Conservation (phyloP, 768 basidiomycete species). For the Butyriboletus loyo region DNA sequence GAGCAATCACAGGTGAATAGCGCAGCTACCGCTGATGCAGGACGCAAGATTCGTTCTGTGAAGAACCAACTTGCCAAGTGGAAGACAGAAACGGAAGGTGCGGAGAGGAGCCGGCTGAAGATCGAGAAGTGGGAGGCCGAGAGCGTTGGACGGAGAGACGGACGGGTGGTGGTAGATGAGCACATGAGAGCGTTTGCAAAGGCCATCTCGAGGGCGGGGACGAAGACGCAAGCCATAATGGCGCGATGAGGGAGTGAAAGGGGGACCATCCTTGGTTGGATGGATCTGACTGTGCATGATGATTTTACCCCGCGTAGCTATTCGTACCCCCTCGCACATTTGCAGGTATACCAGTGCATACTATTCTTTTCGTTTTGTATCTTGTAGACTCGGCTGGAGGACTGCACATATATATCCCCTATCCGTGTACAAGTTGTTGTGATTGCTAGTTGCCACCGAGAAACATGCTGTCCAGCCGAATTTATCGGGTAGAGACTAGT, state of each 20-base stretch:
- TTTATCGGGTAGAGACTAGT: too few relatives aligned
- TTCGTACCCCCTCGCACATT: conserved; percentile 8
- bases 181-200: conserved; percentile 73
- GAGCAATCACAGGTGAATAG: conserved; percentile 89
- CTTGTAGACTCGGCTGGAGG: neutral
- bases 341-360: conserved; percentile 18
- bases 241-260: conserved; percentile 46
- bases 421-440: neutral
- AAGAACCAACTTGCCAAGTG: conserved; percentile 82
- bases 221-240: conserved; percentile 81
- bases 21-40: conserved; percentile 81
- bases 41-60: conserved; percentile 79
- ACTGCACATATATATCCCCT: neutral
- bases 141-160: conserved; percentile 46
- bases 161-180: conserved; percentile 70
- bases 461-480: too few relatives aligned
- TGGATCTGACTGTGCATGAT: conserved; percentile 3
- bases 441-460: neutral
- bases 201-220: conserved; percentile 67
- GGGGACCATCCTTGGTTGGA: neutral
- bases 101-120: conserved; percentile 69
- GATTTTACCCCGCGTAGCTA: conserved; percentile 8
- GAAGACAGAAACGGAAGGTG: conserved; percentile 81
- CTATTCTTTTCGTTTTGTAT: conserved; percentile 23
- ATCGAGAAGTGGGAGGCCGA: conserved; percentile 82